A percentile compares a stretch with the other conserved stretches of the same genome.
Conservation (phyloP, 2,329 filamentous ascomycete species). For the Aspergillus melleus region DNA sequence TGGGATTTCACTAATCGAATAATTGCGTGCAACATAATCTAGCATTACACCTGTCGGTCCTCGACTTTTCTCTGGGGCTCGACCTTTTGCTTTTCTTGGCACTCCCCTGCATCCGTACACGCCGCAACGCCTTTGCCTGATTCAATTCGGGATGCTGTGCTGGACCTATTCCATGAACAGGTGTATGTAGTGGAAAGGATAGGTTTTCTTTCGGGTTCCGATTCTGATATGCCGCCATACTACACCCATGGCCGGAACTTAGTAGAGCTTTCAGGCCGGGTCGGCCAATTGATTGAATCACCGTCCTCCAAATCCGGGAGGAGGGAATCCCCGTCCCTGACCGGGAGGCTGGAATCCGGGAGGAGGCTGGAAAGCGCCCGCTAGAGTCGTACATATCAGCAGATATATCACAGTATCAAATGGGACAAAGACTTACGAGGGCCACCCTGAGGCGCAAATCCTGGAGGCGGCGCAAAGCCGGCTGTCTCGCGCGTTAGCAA, state of each 20-base stretch:
- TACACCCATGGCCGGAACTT: constrained; percentile 22
- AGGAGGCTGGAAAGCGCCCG: constrained; percentile 58
- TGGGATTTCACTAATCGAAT: constrained; percentile 17
- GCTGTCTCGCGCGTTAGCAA: constrained; percentile 28
- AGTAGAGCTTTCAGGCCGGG: constrained; percentile 25
- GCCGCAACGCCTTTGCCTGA: constrained; percentile 44
- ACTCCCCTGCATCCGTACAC: constrained; percentile 39
- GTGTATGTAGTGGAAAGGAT: constrained; percentile 14
- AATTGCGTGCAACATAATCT: constrained; percentile 13
- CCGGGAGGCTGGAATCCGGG: constrained; percentile 72
- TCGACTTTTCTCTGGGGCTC: constrained; percentile 15
- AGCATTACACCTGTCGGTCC: constrained; percentile 24
- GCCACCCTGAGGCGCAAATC: constrained; percentile 46
- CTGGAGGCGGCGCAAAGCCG: constrained; percentile 50
- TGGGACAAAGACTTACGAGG: constrained; percentile 43
- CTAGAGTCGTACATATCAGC: constrained; percentile 45
- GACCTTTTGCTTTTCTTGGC: constrained; percentile 28
- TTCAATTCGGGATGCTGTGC: constrained; percentile 32
- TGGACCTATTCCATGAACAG: constrained; percentile 24
- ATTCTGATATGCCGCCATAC: constrained; percentile 17
- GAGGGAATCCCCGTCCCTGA: constrained; percentile 53
- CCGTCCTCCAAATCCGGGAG: constrained; percentile 50
- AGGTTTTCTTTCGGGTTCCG: constrained; percentile 13
- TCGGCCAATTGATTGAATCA: constrained; percentile 26
- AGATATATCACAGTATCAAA: constrained; percentile 8